phyloP scores from a whole-genome alignment of 768 basidiomycete species.

The Russula ochroleuca region DNA sequence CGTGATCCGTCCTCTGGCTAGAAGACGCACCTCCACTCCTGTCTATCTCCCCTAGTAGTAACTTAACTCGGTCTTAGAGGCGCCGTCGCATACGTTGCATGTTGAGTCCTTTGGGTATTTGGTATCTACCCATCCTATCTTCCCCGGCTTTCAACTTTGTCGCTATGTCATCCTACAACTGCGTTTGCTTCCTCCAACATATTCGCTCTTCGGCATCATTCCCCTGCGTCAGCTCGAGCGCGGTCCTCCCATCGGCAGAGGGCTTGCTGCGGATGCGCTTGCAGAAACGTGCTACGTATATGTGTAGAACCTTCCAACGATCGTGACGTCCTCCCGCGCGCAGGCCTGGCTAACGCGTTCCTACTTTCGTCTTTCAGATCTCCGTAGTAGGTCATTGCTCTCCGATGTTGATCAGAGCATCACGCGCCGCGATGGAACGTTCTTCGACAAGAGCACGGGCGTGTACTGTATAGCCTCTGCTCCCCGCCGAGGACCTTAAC shows the following conservation, averaged over 20 bases:
- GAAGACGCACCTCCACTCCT: no score
- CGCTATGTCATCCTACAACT: constrained; percentile 72
- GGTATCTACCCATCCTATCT: no score
- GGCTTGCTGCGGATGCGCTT: constrained; percentile 47
- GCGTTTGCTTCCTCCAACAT: constrained; percentile 82
- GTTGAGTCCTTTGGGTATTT: no score
- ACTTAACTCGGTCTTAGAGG: no score
- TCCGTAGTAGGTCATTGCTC: constrained; percentile 44
- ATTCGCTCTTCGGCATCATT: constrained; percentile 70
- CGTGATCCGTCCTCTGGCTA: no score
- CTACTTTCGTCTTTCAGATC: constrained; percentile 48
- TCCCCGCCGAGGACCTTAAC: no score
- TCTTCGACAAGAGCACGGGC: no score
- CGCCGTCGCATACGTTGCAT: no score
- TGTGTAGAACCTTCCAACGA: constrained; percentile 78
- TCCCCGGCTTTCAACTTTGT: constrained; percentile 70
- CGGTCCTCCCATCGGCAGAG: constrained; percentile 21
- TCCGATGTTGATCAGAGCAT: constrained; percentile 43
- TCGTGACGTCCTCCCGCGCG: constrained; percentile 76
- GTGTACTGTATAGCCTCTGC: no score
- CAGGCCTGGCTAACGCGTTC: constrained; percentile 66
- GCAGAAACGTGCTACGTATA: constrained; percentile 82
- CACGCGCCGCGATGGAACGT: constrained; percentile 40
- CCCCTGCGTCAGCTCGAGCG: constrained; percentile 43
- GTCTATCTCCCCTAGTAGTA: no score